phyloP scores from a whole-genome alignment of 164 flowering plant genomes.

The Protea cynaroides region DNA sequence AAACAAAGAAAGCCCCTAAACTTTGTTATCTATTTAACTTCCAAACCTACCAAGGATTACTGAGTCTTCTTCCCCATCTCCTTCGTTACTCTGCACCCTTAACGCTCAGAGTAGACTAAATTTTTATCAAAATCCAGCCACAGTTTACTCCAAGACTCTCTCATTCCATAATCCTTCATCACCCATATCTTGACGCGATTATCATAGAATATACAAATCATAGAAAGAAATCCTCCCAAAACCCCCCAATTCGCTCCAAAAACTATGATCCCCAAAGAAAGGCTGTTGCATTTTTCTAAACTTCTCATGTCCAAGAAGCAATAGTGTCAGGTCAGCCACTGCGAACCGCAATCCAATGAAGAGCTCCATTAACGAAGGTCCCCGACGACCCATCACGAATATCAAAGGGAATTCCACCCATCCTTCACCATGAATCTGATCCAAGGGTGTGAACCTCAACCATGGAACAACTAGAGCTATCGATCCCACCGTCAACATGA shows the following conservation, averaged over 20 bases:
- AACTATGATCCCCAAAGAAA: not conserved
- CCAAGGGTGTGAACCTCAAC: constrained; percentile 15
- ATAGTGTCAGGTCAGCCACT: constrained; percentile 1
- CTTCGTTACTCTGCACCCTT: no score
- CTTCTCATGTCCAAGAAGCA: constrained; percentile 12
- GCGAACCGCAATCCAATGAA: constrained; percentile 24
- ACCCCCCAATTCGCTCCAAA: no score
- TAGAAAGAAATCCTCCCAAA: no score
- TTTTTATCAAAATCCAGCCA: no score
- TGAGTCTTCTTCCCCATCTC: no score
- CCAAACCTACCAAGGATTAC: no score
- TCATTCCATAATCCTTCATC: not conserved
- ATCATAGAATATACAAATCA: no score
- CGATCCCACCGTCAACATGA: not conserved
- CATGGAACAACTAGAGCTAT: not conserved
- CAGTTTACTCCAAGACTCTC: constrained; percentile 23
- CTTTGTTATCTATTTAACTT: no score
- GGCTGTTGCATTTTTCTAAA: constrained; percentile 13
- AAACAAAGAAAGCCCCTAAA: no score
- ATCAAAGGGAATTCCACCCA: constrained; percentile 7
- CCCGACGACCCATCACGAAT: constrained; percentile 1
- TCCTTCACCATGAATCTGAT: constrained; percentile 19
- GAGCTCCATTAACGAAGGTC: constrained; percentile 17
- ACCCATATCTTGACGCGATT: no score
- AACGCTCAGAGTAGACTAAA: no score